A percentile compares a stretch with the other conserved stretches of the same genome.
Conservation (phyloP, 75 land plant species). For the Cryptomeria japonica region DNA sequence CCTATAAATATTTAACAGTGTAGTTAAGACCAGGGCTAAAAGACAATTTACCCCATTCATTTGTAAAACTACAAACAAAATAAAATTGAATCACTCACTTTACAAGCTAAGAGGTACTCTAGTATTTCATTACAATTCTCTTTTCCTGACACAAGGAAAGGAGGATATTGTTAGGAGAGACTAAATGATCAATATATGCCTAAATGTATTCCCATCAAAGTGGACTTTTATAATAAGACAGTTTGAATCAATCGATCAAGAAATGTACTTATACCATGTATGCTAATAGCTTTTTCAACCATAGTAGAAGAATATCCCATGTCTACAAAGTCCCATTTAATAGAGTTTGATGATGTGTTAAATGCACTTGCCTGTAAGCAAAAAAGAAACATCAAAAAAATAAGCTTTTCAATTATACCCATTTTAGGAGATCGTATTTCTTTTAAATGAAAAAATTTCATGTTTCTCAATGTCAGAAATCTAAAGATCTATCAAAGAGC, state of each 20-base stretch:
- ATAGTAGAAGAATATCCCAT: neutral
- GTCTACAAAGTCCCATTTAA: neutral
- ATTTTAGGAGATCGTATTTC: neutral
- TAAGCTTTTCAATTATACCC: neutral
- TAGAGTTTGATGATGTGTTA: neutral
- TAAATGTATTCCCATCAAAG: neutral
- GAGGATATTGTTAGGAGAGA: neutral
- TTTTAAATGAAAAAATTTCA: neutral
- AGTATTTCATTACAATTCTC: neutral
- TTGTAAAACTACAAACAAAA: neutral
- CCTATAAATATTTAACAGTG: neutral
- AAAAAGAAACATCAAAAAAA: neutral
- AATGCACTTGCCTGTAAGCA: neutral
- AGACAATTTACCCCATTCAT: neutral
- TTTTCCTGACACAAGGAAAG: neutral
- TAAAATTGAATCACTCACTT: neutral
- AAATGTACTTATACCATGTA: neutral
- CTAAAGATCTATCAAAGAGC: neutral
- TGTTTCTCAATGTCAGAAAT: neutral
- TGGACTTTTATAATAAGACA: neutral
- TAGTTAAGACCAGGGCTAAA: neutral
- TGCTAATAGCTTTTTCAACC: slow-evolving; percentile 1
- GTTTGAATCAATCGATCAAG: neutral
- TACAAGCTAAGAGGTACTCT: slow-evolving; percentile 1
- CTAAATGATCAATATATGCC: neutral